phyloP scores from a whole-genome alignment of 2,329 filamentous ascomycete genomes.

The Cercospora brassicicola region DNA sequence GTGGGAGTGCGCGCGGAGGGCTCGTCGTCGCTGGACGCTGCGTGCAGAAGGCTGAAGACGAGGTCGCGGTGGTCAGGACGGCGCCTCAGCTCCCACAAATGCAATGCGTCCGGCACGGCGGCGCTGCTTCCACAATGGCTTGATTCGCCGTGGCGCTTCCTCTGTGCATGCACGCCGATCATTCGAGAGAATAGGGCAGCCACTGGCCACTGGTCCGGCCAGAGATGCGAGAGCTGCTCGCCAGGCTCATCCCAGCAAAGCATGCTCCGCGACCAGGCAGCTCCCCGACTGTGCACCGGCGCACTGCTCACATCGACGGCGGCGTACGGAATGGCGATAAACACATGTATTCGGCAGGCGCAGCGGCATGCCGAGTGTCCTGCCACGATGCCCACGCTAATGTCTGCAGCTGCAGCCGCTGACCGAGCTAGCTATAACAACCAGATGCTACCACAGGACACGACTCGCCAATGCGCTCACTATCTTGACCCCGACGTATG shows the following conservation, averaged over 20 bases:
- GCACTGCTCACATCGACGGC: neutral
- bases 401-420: conserved; percentile 5
- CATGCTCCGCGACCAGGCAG: neutral
- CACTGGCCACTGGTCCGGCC: neutral
- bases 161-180: neutral
- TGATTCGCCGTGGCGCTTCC: conserved; percentile 1
- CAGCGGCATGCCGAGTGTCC: neutral
- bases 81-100: neutral
- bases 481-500: conserved; percentile 28
- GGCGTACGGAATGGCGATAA: neutral
- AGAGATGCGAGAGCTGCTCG: neutral
- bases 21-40: neutral
- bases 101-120: neutral
- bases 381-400: neutral
- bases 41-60: neutral
- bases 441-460: conserved; percentile 19
- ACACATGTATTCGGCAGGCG: neutral
- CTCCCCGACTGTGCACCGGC: neutral
- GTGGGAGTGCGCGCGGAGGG: neutral
- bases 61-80: neutral
- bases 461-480: conserved; percentile 25
- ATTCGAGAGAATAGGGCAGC: neutral
- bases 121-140: conserved; percentile 5
- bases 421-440: conserved; percentile 8
- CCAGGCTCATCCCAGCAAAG: neutral